These are phyloP conservation scores for Cladosporium sp. DNA, from an alignment of 2,329 filamentous ascomycete genomes.

Conservation along the genomic window DNA sequence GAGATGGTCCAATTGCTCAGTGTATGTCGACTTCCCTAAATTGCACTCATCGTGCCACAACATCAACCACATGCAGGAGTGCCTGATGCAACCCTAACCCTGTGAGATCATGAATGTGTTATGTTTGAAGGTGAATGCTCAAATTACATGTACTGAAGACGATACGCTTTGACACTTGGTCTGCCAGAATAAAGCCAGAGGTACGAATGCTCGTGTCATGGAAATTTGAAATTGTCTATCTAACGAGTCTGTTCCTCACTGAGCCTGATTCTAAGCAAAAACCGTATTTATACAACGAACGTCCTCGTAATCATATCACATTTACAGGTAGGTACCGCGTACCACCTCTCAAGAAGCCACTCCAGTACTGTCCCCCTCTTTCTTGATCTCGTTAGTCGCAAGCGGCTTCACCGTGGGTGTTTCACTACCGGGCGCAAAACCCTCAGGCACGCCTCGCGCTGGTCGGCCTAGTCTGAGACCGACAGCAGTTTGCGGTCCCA, in stretches of 20 bases:
- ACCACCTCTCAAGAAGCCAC: background rate
- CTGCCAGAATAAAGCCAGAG: background rate
- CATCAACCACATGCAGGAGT: background rate
- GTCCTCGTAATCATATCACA: background rate
- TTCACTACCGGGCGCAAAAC: constrained; percentile 53
- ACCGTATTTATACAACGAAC: background rate
- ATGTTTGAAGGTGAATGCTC: background rate
- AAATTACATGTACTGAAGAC: background rate
- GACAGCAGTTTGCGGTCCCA: constrained; percentile 54
- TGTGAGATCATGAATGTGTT: background rate
- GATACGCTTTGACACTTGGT: background rate
- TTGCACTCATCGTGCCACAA: background rate
- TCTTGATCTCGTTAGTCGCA: constrained; percentile 10
- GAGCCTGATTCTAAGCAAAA: background rate
- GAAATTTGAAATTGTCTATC: background rate
- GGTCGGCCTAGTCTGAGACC: constrained; percentile 49
- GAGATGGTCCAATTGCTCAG: background rate
- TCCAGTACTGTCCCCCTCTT: background rate
- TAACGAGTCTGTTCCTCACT: background rate
- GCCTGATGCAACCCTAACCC: background rate
- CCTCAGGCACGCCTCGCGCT: constrained; percentile 74
- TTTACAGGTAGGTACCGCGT: background rate
- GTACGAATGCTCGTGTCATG: background rate
- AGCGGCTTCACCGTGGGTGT: constrained; percentile 14
- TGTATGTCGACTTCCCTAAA: background rate